These are phyloP conservation scores for Penicillium argentinense DNA, from an alignment of 495 filamentous ascomycete genomes.

Conservation along the genomic window DNA sequence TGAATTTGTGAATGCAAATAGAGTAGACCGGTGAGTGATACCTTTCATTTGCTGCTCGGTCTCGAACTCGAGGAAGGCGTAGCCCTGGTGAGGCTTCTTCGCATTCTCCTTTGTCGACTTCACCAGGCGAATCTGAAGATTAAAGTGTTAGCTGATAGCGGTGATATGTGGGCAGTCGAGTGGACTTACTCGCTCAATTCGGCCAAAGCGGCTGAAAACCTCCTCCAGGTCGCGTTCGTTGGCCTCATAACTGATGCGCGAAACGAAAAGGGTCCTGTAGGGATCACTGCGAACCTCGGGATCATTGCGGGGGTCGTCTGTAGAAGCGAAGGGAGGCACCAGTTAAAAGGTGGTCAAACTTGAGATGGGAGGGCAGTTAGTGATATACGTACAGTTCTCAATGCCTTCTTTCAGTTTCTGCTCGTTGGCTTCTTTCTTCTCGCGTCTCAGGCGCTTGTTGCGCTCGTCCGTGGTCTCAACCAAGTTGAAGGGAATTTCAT, in stretches of 20 bases:
- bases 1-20: constrained; percentile 1
- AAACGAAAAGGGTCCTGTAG: constrained; percentile 92
- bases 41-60: constrained; percentile 99
- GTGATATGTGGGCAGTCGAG: not conserved
- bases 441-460: constrained; percentile 72
- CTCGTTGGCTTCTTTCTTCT: constrained; percentile 70
- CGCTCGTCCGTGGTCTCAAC: constrained; percentile 89
- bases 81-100: constrained; percentile 85
- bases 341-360: constrained; percentile 5
- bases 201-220: constrained; percentile 92
- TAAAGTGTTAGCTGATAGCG: constrained; percentile 12
- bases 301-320: constrained; percentile 69
- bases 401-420: constrained; percentile 64
- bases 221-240: constrained; percentile 87
- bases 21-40: constrained; percentile 48
- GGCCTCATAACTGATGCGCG: constrained; percentile 83
- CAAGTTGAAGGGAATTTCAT: too few relatives aligned
- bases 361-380: constrained; percentile 1
- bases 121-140: constrained; percentile 81
- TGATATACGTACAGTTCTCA: constrained; percentile 59
- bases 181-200: constrained; percentile 77
- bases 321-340: not conserved
- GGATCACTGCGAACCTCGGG: constrained; percentile 87
- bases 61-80: constrained; percentile 97
- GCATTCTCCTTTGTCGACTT: constrained; percentile 70